A percentile compares a stretch with the other conserved stretches of the same genome.
Conservation (phyloP, 176 grass and related monocot species). For the Bromus sterilis region DNA sequence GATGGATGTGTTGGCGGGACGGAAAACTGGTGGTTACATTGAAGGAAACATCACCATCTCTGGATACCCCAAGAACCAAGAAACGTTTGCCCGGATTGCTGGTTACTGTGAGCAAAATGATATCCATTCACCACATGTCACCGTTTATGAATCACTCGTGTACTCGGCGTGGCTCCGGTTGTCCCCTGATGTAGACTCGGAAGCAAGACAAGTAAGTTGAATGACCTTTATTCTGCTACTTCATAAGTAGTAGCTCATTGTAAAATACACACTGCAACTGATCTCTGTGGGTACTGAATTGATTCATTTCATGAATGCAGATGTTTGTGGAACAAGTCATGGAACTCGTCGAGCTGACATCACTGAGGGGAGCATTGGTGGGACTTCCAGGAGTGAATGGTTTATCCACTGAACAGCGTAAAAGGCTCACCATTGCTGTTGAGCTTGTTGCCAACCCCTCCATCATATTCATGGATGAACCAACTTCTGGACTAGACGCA, state of each 20-base stretch:
- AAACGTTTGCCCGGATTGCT: constrained; percentile 86
- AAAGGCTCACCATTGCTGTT: constrained; percentile 90
- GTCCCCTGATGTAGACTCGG: constrained; percentile 53
- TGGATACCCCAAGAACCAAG: constrained; percentile 93
- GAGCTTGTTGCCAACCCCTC: constrained; percentile 91
- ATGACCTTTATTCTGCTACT: neutral
- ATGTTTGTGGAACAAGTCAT: constrained; percentile 92
- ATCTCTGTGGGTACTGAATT: neutral
- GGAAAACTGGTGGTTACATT: constrained; percentile 89
- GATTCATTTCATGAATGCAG: constrained; percentile 31
- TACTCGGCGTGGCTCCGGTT: constrained; percentile 95
- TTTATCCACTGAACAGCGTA: constrained; percentile 83
- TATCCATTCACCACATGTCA: constrained; percentile 94
- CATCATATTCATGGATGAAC: constrained; percentile 98
- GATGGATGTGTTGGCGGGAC: constrained; percentile 89
- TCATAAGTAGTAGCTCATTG: neutral
- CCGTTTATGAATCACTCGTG: constrained; percentile 84
- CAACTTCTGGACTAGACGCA: constrained; percentile 81
- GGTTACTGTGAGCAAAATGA: constrained; percentile 98
- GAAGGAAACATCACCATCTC: constrained; percentile 83
- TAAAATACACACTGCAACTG: neutral
- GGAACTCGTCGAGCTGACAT: constrained; percentile 74
- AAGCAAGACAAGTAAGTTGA: constrained; percentile 67
- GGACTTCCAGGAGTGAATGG: constrained; percentile 91
- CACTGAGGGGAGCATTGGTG: constrained; percentile 71